Conservation (phyloP, 2,329 filamentous ascomycete genomes). For the Pestalotiopsis sp. region DNA sequence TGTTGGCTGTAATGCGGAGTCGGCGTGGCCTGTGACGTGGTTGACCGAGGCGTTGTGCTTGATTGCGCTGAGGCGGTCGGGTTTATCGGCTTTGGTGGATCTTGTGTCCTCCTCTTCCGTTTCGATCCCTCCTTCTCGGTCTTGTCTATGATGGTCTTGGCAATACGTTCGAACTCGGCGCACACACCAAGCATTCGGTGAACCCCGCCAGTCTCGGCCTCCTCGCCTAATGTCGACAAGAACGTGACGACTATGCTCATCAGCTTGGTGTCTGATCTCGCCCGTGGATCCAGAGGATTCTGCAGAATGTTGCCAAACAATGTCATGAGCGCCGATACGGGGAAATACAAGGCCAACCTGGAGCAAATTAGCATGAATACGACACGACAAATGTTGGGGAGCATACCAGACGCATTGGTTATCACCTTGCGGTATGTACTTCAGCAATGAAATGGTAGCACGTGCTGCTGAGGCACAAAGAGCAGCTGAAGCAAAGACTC, state of each 20-base stretch:
- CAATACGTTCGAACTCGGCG: conserved; percentile 95
- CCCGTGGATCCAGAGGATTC: conserved; percentile 87
- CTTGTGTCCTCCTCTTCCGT: conserved; percentile 81
- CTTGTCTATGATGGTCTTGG: conserved; percentile 87
- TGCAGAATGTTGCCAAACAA: conserved; percentile 96
- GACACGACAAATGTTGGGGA: conserved; percentile 18
- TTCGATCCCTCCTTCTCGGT: conserved; percentile 82
- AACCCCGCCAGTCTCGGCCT: conserved; percentile 87
- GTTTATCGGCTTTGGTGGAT: conserved; percentile 34
- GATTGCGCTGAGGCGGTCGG: conserved; percentile 23
- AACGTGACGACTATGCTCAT: conserved; percentile 96
- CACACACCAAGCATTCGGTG: conserved; percentile 93
- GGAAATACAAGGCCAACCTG: conserved; percentile 93
- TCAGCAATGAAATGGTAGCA: conserved; percentile 90
- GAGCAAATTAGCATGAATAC: conserved; percentile 29
- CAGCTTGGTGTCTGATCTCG: conserved; percentile 83
- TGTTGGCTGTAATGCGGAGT: conserved; percentile 33
- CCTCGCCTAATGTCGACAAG: conserved; percentile 83
- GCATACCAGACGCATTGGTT: conserved; percentile 91
- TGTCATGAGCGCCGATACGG: conserved; percentile 91
- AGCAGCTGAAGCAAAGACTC: conserved; percentile 91
- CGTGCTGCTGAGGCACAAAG: conserved; percentile 91
- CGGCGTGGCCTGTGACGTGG: conserved; percentile 28
- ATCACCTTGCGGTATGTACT: conserved; percentile 95
- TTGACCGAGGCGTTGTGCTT: conserved; percentile 25